Conservation (phyloP, 176 grass and related monocot species). For the Typha latifolia region DNA sequence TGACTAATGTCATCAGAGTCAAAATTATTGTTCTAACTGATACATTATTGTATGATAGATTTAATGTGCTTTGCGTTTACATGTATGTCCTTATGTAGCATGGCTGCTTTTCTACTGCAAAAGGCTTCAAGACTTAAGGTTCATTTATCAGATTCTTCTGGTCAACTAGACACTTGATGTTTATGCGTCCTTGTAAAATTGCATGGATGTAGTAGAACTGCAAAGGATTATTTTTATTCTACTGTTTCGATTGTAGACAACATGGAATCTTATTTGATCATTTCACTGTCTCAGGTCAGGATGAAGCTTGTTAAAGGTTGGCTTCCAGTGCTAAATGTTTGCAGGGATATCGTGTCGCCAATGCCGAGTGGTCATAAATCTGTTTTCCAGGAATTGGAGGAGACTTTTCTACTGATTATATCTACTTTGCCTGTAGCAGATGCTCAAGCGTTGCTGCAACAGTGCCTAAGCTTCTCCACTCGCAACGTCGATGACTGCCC, state of each 20-base stretch:
- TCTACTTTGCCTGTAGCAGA: constrained; percentile 52
- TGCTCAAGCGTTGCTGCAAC: constrained; percentile 64
- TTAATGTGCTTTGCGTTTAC: too few relatives aligned
- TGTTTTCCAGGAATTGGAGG: constrained; percentile 62
- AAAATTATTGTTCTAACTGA: too few relatives aligned
- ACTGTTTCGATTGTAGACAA: not conserved
- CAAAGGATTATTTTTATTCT: not conserved
- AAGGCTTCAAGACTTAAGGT: too few relatives aligned
- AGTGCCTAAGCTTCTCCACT: constrained; percentile 69
- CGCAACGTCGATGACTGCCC: constrained; percentile 42
- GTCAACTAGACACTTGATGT: too few relatives aligned
- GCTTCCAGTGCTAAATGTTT: constrained; percentile 80
- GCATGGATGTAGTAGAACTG: too few relatives aligned
- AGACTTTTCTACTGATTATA: constrained; percentile 72
- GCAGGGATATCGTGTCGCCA: constrained; percentile 45
- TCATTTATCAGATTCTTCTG: too few relatives aligned
- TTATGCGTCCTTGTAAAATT: too few relatives aligned
- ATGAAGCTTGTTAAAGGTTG: constrained; percentile 58
- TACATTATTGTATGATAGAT: too few relatives aligned
- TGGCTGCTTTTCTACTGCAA: too few relatives aligned
- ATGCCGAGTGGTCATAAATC: constrained; percentile 47
- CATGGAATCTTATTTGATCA: not conserved
- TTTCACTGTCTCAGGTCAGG: constrained; percentile 46
- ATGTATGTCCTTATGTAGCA: too few relatives aligned
- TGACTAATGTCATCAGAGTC: too few relatives aligned